Evolutionary conservation across 495 filamentous ascomycete species (phyloP), one percentile per base, ranked within the genome.

Genomic region (Talaromyces ruber): DNA sequence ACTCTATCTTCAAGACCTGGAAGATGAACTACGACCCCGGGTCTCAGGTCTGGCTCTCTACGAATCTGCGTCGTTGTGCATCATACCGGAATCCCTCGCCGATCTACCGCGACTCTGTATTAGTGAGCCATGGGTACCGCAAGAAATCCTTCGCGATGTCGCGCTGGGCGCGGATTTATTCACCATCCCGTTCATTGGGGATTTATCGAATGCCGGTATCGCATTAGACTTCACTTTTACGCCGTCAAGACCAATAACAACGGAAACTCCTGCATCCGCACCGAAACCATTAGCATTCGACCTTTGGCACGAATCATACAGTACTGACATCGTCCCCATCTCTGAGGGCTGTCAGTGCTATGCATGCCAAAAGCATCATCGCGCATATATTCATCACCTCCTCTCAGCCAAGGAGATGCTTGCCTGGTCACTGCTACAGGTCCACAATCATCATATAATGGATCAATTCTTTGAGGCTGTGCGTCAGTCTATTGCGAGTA

Each of bases 371-470:
- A 81, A 81, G 12, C 95, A 98, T 71, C 91, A 96, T 72, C 77
- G 85, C 6, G 93, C 95, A 1, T 98, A 88, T 73, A 65, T 98
- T 32, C 87, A 91, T 62, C 95, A 98, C 69, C 81, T 98, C 5
- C 81, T 98, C 4, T 71, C 78, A 16, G 91, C 94, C 0, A 93
- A 92, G 65, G 94, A 98, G 72, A 97, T 98, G 95, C 85, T 96
- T 2, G 93, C 85, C 25, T 98, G 94, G 94, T 88, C 90, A 2
- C 80, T 98, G 14, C 76, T 98, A 26, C 93, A 97, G 70, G 79
- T 96, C 12, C 94, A 98, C 74, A 98, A 98, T 70, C 82, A 90
- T 66, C 79, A 86, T 29, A 73, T 89, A 2, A 70, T 96, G 53
- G 79, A 85, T 58, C 47, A 68, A 0, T 98, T 98, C 78, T 97